Evolutionary conservation across 1,284 basidiomycete genomes (phyloP).

Genomic region (Macrocystidia cucumis): DNA sequence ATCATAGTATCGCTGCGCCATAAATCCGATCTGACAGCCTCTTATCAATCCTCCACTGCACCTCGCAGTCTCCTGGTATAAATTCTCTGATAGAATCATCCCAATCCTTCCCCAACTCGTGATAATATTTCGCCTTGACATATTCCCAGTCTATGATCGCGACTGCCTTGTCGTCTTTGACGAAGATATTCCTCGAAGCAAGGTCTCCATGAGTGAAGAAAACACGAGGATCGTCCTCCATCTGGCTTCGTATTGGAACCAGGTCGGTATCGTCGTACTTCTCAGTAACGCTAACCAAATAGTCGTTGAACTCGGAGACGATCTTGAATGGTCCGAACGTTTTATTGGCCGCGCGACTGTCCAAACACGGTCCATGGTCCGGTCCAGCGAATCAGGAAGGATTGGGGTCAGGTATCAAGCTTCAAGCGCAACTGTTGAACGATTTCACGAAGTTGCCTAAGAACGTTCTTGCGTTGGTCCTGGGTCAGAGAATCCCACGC

Average conservation of each 20-base stretch:
- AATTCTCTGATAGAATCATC: slow-evolving; percentile 8
- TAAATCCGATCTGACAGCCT: too few relatives aligned
- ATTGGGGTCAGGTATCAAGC: too few relatives aligned
- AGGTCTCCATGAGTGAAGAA: slow-evolving; percentile 15
- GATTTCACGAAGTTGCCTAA: slow-evolving; percentile 6
- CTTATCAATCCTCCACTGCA: too few relatives aligned
- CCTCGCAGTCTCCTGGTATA: too few relatives aligned
- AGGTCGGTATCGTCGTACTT: slow-evolving; percentile 1
- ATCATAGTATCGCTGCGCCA: too few relatives aligned
- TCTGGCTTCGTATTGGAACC: slow-evolving; percentile 1
- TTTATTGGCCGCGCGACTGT: neutral
- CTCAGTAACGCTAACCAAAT: neutral
- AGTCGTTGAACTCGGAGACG: neutral
- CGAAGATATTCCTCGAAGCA: slow-evolving; percentile 12
- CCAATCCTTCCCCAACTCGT: slow-evolving; percentile 14
- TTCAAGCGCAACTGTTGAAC: slow-evolving; percentile 7
- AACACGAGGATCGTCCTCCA: slow-evolving; percentile 1
- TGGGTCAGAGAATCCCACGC: slow-evolving; percentile 5
- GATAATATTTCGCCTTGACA: slow-evolving; percentile 12
- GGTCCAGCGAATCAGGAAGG: too few relatives aligned
- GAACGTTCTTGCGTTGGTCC: slow-evolving; percentile 3
- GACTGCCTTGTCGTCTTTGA: slow-evolving; percentile 10
- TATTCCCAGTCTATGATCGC: slow-evolving; percentile 15
- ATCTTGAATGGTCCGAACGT: neutral
- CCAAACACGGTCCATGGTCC: neutral